Base-by-base conservation (phyloP, 495 filamentous ascomycete genomes). In the Pyrenula massariospora region DNA sequence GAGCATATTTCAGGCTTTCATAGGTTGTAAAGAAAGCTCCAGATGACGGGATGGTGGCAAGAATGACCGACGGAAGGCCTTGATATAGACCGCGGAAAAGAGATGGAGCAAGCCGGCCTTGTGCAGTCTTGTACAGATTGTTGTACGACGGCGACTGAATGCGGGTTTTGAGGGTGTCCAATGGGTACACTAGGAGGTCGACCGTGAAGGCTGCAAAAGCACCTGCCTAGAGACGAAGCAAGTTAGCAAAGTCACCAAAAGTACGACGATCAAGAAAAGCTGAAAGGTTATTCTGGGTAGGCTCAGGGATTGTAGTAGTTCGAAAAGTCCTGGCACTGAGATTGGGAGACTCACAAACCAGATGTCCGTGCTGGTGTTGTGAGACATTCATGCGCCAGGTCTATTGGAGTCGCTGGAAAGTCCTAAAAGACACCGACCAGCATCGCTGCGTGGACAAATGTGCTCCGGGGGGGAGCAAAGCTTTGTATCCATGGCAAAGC, bases 11-110 rank as follows among this genome's bases (percentile, higher is more conserved):
- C 10, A 77, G 69, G 20, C 75, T 77, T 74, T 96, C 91, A 68
- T 96, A 96, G 3, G 86, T 87, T 11, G 86, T 89, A 71, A 96
- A 96, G 73, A 96, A 96, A 24, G 86, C 79, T 57, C 89, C 89
- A 52, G 90, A 89, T 25, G 89, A 87, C 2, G 91, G 91, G 22
- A 95, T 76, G 0, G 91, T 95, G 10, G 88, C 84, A n/a, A 96
- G 67, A 3, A 95, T 83, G 1, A 95, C 86, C 63, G 87, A 91
- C 53, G 89, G 89, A 8, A 95, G 80, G 2, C 91, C 91, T 69
- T 95, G 91, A 62, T 96, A 95, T 12, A 95, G 61, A 0, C 91
- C 91, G 3, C 77, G 74, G 57, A 91, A 88, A 3, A 89, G 73
- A 0, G 50, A 52, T 20, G 50, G 50, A 8, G 50, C 8, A 8